phyloP scores from a whole-genome alignment of 305 asterid species.

The Striga hermonthica region DNA sequence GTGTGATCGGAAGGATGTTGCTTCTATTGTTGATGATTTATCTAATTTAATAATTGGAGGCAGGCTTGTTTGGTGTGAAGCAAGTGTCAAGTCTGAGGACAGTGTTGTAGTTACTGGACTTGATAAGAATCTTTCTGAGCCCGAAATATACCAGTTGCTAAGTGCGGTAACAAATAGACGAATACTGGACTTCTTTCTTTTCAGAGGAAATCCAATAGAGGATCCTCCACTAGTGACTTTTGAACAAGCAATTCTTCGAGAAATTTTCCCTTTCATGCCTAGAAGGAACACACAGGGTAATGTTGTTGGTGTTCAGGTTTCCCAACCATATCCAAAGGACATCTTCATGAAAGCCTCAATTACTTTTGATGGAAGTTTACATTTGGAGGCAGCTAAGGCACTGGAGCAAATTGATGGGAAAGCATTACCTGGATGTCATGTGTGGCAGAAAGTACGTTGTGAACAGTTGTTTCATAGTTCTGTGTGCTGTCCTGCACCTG shows the following conservation, averaged over 20 bases:
- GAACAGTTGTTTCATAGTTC: constrained; percentile 65
- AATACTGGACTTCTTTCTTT: constrained; percentile 50
- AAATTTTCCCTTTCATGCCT: constrained; percentile 72
- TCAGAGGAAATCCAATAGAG: constrained; percentile 56
- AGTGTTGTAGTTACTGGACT: constrained; percentile 50
- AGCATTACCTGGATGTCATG: constrained; percentile 63
- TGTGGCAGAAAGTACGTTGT: constrained; percentile 87
- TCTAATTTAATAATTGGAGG: constrained; percentile 45
- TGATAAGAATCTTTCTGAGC: constrained; percentile 56
- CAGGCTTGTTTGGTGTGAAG: constrained; percentile 39
- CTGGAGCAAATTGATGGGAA: constrained; percentile 73
- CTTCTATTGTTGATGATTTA: constrained; percentile 47
- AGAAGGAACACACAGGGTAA: constrained; percentile 49
- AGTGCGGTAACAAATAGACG: constrained; percentile 44
- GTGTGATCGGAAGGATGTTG: constrained; percentile 59
- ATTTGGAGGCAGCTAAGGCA: constrained; percentile 88
- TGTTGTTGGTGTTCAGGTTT: constrained; percentile 65
- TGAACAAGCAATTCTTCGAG: constrained; percentile 71
- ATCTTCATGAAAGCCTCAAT: constrained; percentile 58
- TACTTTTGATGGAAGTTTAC: constrained; percentile 73
- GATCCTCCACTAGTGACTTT: constrained; percentile 51
- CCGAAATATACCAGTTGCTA: constrained; percentile 47
- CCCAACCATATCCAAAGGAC: constrained; percentile 53
- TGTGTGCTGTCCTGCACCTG: constrained; percentile 72
- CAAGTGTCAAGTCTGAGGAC: constrained; percentile 36